Evolutionary conservation across 2,329 filamentous ascomycete species (phyloP).

Genomic region (Neofusicoccum sp.): DNA sequence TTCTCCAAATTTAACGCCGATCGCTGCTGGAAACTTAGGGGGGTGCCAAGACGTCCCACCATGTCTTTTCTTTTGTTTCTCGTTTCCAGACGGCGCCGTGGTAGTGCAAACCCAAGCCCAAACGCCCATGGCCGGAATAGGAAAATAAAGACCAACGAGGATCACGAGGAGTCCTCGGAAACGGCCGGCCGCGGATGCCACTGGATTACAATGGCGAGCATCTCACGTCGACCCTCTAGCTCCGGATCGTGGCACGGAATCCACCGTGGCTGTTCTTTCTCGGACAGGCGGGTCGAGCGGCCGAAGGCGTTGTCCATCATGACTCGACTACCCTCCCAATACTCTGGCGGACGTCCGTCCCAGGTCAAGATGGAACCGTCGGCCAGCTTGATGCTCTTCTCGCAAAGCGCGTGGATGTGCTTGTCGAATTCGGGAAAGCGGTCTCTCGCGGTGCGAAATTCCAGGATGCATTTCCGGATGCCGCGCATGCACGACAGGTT

Average conservation of each 20-base stretch:
- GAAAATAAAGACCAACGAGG: background rate
- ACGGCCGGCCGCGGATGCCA: background rate
- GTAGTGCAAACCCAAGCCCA: background rate
- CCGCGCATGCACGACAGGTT: background rate
- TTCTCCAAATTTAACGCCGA: background rate
- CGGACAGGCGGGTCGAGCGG: background rate
- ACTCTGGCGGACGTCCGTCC: background rate
- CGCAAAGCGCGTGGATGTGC: background rate
- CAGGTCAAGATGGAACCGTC: background rate
- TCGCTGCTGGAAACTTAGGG: background rate
- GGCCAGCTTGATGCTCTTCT: background rate
- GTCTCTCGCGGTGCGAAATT: slow-evolving; percentile 1
- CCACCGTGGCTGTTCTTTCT: background rate
- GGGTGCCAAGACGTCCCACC: background rate
- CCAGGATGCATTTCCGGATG: background rate
- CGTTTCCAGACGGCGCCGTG: background rate
- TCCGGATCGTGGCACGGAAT: background rate
- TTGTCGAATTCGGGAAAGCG: background rate
- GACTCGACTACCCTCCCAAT: background rate
- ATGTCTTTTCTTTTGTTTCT: background rate
- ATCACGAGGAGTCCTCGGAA: background rate
- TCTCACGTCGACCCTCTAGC: background rate
- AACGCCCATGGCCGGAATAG: background rate
- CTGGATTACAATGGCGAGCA: slow-evolving; percentile 1
- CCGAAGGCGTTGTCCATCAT: slow-evolving; percentile 6